A percentile compares a stretch with the other conserved stretches of the same genome.
phyloP scores from a whole-genome alignment of 179 eudicot genomes.

The Beta lomatogona region DNA sequence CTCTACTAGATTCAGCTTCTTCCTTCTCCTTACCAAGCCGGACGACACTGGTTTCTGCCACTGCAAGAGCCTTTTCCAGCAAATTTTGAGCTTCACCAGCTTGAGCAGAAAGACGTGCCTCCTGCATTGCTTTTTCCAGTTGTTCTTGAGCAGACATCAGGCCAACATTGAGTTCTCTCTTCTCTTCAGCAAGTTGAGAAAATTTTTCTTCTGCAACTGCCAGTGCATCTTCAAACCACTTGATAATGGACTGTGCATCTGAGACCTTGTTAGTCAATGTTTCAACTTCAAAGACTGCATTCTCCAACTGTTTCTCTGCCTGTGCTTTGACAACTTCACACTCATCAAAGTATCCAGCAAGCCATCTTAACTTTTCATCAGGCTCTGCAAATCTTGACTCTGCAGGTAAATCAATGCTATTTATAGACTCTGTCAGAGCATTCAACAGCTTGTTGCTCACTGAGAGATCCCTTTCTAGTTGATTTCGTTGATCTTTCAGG shows the following conservation, averaged over 20 bases:
- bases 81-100: conserved; percentile 43
- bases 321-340: conserved; percentile 50
- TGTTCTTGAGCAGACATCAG: conserved; percentile 48
- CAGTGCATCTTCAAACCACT: conserved; percentile 69
- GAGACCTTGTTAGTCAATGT: conserved; percentile 48
- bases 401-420: conserved; percentile 49
- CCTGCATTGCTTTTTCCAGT: conserved; percentile 52
- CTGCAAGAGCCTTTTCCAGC: conserved; percentile 64
- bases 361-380: conserved; percentile 67
- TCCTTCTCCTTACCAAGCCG: conserved; percentile 60
- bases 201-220: conserved; percentile 52
- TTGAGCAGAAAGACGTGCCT: conserved; percentile 54
- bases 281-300: conserved; percentile 47
- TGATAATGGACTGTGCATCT: conserved; percentile 47
- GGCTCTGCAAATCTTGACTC: conserved; percentile 58
- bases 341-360: conserved; percentile 57
- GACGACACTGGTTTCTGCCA: conserved; percentile 56
- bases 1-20: conserved; percentile 51
- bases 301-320: conserved; percentile 61
- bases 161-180: conserved; percentile 54
- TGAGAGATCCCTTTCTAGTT: conserved; percentile 65
- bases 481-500: conserved; percentile 55
- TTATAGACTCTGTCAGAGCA: conserved; percentile 55
- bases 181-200: conserved; percentile 62
- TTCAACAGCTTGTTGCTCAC: conserved; percentile 65